phyloP scores from a whole-genome alignment of 2,329 filamentous ascomycete genomes.

The Boeremia exigua region DNA sequence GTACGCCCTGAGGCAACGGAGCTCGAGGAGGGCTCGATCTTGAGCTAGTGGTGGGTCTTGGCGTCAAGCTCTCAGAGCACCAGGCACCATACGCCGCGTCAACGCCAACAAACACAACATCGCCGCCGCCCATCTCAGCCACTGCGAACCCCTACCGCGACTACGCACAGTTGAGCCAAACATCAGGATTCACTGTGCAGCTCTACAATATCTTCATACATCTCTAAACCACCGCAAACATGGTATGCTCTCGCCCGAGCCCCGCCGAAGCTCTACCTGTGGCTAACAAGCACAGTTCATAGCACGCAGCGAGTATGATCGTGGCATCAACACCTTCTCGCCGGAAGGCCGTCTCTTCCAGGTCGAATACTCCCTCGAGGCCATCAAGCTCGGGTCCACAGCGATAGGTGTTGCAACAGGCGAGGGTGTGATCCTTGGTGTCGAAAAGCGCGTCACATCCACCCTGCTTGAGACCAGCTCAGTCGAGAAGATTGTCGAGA shows the following conservation, averaged over 20 bases:
- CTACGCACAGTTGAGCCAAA: background rate
- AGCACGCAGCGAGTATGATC: slow-evolving; percentile 99
- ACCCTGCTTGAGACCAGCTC: slow-evolving; percentile 96
- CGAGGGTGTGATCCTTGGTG: slow-evolving; percentile 92
- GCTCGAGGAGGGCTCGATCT: slow-evolving; percentile 4
- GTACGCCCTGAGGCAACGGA: background rate
- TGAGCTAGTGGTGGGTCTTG: slow-evolving; percentile 9
- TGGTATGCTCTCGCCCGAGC: slow-evolving; percentile 37
- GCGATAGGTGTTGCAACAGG: slow-evolving; percentile 97
- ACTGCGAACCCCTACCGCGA: background rate
- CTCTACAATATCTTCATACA: background rate
- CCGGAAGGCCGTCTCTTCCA: slow-evolving; percentile 99
- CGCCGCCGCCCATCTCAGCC: slow-evolving; percentile 7
- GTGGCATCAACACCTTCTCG: slow-evolving; percentile 99
- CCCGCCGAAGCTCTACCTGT: slow-evolving; percentile 36
- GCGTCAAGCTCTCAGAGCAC: slow-evolving; percentile 10
- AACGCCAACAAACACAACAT: slow-evolving; percentile 18
- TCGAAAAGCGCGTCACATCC: slow-evolving; percentile 98
- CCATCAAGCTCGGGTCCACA: slow-evolving; percentile 98
- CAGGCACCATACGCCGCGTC: slow-evolving; percentile 17
- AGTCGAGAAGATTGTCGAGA: slow-evolving; percentile 99
- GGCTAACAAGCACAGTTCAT: slow-evolving; percentile 72
- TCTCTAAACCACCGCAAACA: slow-evolving; percentile 29
- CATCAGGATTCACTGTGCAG: background rate
- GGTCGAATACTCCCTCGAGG: slow-evolving; percentile 99